A percentile compares a stretch with the other conserved stretches of the same genome.
Conservation (phyloP, 1,284 basidiomycete genomes). For the Sporisorium exsertum region DNA sequence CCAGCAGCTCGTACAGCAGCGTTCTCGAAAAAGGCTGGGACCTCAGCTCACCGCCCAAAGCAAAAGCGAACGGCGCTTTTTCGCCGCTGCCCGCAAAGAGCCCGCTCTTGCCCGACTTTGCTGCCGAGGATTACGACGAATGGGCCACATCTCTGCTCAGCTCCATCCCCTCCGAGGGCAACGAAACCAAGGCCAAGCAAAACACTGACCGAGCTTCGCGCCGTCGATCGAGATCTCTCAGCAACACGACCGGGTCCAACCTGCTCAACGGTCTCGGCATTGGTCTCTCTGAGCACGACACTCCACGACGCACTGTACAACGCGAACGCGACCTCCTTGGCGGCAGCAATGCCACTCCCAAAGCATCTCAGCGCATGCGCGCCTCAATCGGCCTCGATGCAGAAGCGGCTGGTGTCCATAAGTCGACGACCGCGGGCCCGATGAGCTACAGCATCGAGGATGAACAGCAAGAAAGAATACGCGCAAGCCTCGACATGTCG, state of each 20-base stretch:
- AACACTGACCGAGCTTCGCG: slow-evolving; percentile 9
- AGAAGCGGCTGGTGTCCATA: neutral
- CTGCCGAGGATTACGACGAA: slow-evolving; percentile 48
- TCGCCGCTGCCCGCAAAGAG: slow-evolving; percentile 37
- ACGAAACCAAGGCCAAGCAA: neutral
- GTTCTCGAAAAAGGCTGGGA: slow-evolving; percentile 53
- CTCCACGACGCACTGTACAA: slow-evolving; percentile 17
- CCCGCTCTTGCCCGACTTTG: slow-evolving; percentile 50
- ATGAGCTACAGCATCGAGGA: slow-evolving; percentile 3
- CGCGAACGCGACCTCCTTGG: slow-evolving; percentile 18
- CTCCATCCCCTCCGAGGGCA: slow-evolving; percentile 27
- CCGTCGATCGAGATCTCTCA: slow-evolving; percentile 26
- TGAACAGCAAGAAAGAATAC: slow-evolving; percentile 27
- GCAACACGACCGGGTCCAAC: slow-evolving; percentile 6
- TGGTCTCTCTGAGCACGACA: slow-evolving; percentile 26
- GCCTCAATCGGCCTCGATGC: slow-evolving; percentile 26
- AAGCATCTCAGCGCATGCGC: slow-evolving; percentile 30
- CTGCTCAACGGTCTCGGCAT: slow-evolving; percentile 42
- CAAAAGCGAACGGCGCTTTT: neutral
- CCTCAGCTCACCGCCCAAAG: slow-evolving; percentile 30
- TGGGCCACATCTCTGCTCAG: slow-evolving; percentile 48
- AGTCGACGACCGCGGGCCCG: neutral
- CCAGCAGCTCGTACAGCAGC: slow-evolving; percentile 57
- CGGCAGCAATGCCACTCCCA: slow-evolving; percentile 31
- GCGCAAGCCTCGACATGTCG: slow-evolving; percentile 22